phyloP scores from a whole-genome alignment of 768 basidiomycete species.

The Leccinum fibrillosum region DNA sequence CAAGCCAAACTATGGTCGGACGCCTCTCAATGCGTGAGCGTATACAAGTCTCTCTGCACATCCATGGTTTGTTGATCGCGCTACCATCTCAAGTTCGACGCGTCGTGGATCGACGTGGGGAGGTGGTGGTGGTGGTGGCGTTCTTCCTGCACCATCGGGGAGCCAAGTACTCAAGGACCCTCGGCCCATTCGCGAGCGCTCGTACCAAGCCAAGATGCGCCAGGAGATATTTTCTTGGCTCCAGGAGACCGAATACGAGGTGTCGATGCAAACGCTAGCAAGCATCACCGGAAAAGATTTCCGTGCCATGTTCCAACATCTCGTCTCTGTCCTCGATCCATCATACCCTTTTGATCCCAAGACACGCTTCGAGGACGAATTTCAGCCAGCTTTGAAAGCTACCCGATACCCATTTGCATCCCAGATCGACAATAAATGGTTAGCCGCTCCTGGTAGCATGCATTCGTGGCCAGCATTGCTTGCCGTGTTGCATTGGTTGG shows the following conservation, averaged over 20 bases:
- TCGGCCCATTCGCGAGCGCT: constrained; percentile 72
- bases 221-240: constrained; percentile 76
- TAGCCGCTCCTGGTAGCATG: constrained; percentile 84
- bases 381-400: constrained; percentile 68
- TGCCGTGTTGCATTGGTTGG: constrained; percentile 91
- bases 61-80: not conserved
- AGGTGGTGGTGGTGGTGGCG: constrained; percentile 40
- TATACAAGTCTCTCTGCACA: not conserved
- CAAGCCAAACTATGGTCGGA: constrained; percentile 66
- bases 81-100: constrained; percentile 46
- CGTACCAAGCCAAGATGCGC: constrained; percentile 72
- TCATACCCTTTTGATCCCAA: constrained; percentile 54
- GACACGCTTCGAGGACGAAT: constrained; percentile 76
- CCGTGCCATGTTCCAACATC: constrained; percentile 76
- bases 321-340: constrained; percentile 71
- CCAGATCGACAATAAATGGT: constrained; percentile 79
- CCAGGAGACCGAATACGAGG: constrained; percentile 59
- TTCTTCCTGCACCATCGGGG: constrained; percentile 43
- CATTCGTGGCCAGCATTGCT: constrained; percentile 91
- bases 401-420: constrained; percentile 80
- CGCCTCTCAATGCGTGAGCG: constrained; percentile 66
- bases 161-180: constrained; percentile 66
- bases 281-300: constrained; percentile 88
- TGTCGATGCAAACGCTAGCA: constrained; percentile 62
- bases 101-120: constrained; percentile 77